Conservation (phyloP, 1,284 basidiomycete species). For the Serendipita sp. region DNA sequence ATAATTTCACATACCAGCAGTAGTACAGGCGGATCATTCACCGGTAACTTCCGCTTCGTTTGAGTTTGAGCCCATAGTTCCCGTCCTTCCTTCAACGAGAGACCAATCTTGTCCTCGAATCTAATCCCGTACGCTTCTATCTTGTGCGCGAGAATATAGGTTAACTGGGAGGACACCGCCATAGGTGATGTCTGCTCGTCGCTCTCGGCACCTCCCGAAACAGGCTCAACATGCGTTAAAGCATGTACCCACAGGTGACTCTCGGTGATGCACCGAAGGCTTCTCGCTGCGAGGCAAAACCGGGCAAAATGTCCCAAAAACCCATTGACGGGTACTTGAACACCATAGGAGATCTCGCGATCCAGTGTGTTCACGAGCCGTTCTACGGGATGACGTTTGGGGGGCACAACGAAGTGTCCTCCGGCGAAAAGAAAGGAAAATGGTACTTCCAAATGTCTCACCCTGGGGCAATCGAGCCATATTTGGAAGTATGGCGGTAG, state of each 20-base stretch:
- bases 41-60: not conserved
- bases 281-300: not conserved
- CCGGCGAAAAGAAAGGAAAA: not conserved
- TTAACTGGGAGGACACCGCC: not conserved
- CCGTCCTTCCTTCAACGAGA: not conserved
- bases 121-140: not conserved
- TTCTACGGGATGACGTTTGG: not conserved
- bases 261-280: not conserved
- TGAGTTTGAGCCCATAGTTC: not conserved
- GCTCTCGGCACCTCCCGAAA: not conserved
- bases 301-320: not conserved
- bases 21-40: not conserved
- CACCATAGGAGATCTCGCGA: not conserved
- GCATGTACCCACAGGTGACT: not conserved
- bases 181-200: not conserved
- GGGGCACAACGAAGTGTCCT: not conserved
- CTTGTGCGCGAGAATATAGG: not conserved
- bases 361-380: not conserved
- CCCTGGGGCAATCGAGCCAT: not conserved
- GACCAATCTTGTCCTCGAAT: not conserved
- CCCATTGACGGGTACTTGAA: not conserved
- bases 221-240: not conserved
- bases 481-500: not conserved
- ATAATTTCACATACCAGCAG: not conserved
- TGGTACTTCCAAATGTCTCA: not conserved